Evolutionary conservation across 441 rosid genomes (phyloP).

Genomic region (Geranium incanum): DNA sequence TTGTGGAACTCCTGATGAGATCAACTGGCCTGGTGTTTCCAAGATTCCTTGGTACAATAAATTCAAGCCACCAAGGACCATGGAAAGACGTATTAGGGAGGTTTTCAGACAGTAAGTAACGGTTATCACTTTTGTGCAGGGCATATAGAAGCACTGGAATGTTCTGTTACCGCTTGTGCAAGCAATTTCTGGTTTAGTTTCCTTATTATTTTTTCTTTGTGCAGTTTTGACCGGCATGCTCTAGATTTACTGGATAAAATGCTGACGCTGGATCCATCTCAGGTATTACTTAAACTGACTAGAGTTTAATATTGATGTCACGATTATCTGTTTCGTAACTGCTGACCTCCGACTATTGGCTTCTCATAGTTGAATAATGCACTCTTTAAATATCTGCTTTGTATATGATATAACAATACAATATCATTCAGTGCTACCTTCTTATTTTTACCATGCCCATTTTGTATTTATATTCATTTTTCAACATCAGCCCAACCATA

Average conservation of each 20-base stretch:
- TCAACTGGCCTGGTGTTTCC: constrained; percentile 88
- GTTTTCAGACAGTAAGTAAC: constrained; percentile 71
- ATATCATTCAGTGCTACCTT: background rate
- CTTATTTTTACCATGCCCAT: background rate
- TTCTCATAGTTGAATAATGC: background rate
- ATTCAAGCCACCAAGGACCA: constrained; percentile 70
- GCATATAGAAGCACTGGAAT: too few species aligned
- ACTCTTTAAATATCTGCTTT: background rate
- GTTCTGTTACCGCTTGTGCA: background rate
- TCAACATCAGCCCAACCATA: background rate
- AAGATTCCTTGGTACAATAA: constrained; percentile 87
- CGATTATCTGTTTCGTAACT: background rate
- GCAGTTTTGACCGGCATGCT: constrained; percentile 86
- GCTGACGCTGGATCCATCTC: constrained; percentile 90
- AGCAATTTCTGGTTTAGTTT: background rate
- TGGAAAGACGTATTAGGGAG: constrained; percentile 81
- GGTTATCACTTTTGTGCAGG: too few species aligned
- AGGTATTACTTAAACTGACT: constrained; percentile 41
- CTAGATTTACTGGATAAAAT: constrained; percentile 83
- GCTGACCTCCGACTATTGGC: background rate
- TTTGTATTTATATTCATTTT: background rate
- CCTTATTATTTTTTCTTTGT: constrained; percentile 14
- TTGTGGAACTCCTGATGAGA: constrained; percentile 90
- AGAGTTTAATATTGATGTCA: background rate
- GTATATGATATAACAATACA: background rate